Conservation (phyloP, 176 grass and related monocot genomes). For the Canna indica region DNA sequence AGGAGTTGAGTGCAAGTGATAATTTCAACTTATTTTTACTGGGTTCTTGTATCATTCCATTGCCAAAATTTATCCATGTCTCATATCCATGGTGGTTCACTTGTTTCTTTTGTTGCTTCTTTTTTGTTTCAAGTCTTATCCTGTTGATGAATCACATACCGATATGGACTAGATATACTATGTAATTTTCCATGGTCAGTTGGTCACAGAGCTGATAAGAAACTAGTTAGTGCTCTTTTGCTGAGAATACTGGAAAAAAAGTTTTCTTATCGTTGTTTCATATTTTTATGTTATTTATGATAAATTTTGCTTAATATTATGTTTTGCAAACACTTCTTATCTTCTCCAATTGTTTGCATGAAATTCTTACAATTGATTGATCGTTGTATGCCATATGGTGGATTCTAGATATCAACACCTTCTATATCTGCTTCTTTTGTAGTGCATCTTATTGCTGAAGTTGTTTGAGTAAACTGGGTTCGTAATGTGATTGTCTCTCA, state of each 20-base stretch:
- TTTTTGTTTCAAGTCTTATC: neutral
- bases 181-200: neutral
- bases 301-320: neutral
- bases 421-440: neutral
- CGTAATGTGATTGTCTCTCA: no score
- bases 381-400: neutral
- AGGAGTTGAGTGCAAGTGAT: slow-evolving; percentile 49
- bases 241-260: neutral
- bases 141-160: neutral
- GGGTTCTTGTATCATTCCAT: neutral
- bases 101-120: neutral
- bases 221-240: neutral
- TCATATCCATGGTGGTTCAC: neutral
- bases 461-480: no score
- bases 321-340: neutral
- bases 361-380: neutral
- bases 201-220: neutral
- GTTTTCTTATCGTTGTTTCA: neutral
- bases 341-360: neutral
- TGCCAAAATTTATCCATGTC: neutral
- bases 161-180: neutral
- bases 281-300: neutral
- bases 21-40: slow-evolving; percentile 6
- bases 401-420: neutral
- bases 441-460: no score